A percentile compares a stretch with the other conserved stretches of the same genome.
These are phyloP conservation scores for Saksenaea vasiformis DNA, from an alignment of 371 early-diverging fungal species.

Conservation along the genomic window DNA sequence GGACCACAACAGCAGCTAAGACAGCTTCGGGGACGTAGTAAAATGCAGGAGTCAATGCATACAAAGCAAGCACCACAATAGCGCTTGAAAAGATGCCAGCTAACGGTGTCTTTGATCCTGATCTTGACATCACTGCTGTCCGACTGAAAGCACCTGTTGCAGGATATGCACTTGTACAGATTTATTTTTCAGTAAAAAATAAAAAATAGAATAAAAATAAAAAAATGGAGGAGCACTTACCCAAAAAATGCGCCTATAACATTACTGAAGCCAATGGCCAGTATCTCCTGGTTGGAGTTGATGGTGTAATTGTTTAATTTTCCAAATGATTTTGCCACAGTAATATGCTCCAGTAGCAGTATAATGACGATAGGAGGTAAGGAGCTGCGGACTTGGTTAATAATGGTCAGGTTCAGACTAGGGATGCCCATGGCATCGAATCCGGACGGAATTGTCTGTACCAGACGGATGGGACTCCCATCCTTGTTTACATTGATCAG, in stretches of 20 bases:
- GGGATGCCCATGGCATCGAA: constrained; percentile 58
- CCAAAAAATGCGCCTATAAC: constrained; percentile 80
- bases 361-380: constrained; percentile 66
- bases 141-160: constrained; percentile 90
- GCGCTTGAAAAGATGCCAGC: constrained; percentile 76
- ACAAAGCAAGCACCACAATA: constrained; percentile 77
- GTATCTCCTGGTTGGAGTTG: constrained; percentile 78
- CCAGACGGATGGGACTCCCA: constrained; percentile 41
- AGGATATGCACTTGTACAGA: constrained; percentile 71
- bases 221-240: constrained; percentile 16
- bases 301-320: constrained; percentile 56
- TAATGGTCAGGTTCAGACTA: constrained; percentile 31
- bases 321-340: constrained; percentile 79
- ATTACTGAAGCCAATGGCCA: constrained; percentile 85
- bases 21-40: constrained; percentile 83
- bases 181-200: background rate
- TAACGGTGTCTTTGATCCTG: constrained; percentile 81
- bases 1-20: constrained; percentile 81
- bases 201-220: background rate
- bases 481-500: constrained; percentile 17
- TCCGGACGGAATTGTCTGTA: constrained; percentile 66
- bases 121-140: constrained; percentile 79
- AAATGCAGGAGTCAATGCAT: constrained; percentile 81
- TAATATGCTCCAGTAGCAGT: constrained; percentile 76
- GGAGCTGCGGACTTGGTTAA: constrained; percentile 40